Conservation (phyloP, 2,329 filamentous ascomycete genomes). For the Fusarium sp. region DNA sequence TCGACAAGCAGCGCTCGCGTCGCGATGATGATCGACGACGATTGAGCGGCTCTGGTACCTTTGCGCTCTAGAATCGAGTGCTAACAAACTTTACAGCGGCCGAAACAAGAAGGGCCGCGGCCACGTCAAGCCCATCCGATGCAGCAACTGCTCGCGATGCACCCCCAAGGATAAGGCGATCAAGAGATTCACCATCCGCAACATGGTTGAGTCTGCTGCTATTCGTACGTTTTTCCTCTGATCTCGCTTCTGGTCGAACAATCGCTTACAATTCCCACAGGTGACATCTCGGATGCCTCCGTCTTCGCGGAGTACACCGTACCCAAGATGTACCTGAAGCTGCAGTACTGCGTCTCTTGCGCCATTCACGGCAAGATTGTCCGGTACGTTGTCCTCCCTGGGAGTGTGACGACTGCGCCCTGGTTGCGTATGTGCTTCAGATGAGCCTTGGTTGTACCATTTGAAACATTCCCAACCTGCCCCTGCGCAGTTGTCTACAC, state of each 20-base stretch:
- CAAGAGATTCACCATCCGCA: slow-evolving; percentile 99
- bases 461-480: slow-evolving; percentile 54
- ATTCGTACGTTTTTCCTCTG: slow-evolving; percentile 82
- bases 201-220: slow-evolving; percentile 99
- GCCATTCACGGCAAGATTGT: slow-evolving; percentile 99
- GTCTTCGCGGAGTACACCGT: slow-evolving; percentile 99
- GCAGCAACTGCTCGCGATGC: slow-evolving; percentile 83
- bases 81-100: slow-evolving; percentile 72
- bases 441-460: slow-evolving; percentile 73
- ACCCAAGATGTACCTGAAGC: slow-evolving; percentile 99
- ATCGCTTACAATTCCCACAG: slow-evolving; percentile 63
- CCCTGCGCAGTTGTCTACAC: slow-evolving; percentile 19
- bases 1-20: slow-evolving; percentile 26
- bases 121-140: slow-evolving; percentile 98
- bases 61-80: not conserved
- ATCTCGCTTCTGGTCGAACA: not conserved
- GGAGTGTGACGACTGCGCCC: slow-evolving; percentile 72
- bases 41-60: slow-evolving; percentile 18
- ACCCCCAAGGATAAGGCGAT: slow-evolving; percentile 99
- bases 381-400: slow-evolving; percentile 83
- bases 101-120: slow-evolving; percentile 99
- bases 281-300: slow-evolving; percentile 99
- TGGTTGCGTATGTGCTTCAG: slow-evolving; percentile 65
- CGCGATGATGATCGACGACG: slow-evolving; percentile 27
- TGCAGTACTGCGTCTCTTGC: slow-evolving; percentile 99